Evolutionary conservation across 441 rosid genomes (phyloP), one percentile per base, ranked within the genome.

Genomic region (Croton setiger): DNA sequence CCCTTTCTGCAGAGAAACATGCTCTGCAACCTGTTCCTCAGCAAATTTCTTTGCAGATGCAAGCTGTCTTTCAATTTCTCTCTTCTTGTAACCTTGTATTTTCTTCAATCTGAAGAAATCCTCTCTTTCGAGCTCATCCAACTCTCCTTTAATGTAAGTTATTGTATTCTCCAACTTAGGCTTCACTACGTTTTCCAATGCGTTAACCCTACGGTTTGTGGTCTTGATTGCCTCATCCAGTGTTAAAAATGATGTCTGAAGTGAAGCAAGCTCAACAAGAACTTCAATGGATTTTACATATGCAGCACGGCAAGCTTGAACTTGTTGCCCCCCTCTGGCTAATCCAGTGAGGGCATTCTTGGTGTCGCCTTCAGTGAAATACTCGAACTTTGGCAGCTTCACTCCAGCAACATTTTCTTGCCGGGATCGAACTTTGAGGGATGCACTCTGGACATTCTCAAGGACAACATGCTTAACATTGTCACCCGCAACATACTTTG

Each of bases 161-260:
- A 90, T 85, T 4, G 96, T 92, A 65, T 90, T 92, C 86, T 92
- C 96, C 73, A 92, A 10, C 74, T 84, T 90, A 2, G 98, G 98
- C 75, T 88, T 88, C 79, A 90, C 98, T 58, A 92, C 98, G 78
- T 84, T 92, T 82, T 92, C 98, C 60, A 92, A 63, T 55, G 96
- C 96, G 56, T 92, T 92, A n/a, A 92, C 98, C 81, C 98, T 87
- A 5, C 96, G 93, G 41, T 92, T 92, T 3, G 96, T 92, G 5
- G 98, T 92, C 88, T 92, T 92, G 78, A 92, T 92, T 0, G 98
- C 96, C 81, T 85, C 92, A 67, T 90, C 95, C 15, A 92, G 96
- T 1, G 97, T 92, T 69, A 92, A 78, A 75, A 92, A 92, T 1
- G 97, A 92, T 35, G 96, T 89, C 79, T 90, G 96, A 49, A 90